Base-by-base conservation (phyloP, 1,284 basidiomycete species). In the Coniferiporia weirii region DNA sequence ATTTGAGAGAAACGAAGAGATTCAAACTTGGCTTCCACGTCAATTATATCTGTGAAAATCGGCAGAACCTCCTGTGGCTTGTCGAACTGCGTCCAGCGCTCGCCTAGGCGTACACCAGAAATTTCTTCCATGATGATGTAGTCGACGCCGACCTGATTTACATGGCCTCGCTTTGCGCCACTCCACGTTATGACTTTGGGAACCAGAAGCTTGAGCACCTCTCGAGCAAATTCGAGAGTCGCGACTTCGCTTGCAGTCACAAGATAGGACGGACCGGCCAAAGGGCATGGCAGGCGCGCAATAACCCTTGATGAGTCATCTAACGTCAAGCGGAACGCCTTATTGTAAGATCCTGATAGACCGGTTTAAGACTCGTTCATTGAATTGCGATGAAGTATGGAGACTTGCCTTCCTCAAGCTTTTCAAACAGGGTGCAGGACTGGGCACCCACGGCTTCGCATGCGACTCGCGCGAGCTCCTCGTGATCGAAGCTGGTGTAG, bases 231-330 rank as follows among this genome's bases (percentile, higher is more conserved):
- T 47, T 72, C 66, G 61, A 75, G 67, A 4, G 75, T 77, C 10
- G 75, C 75, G 15, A 75, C 72, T 62, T 76, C 75, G 65, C 73
- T 75, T 1, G 75, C 72, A 6, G 70, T 75, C 12, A 65, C 64
- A 47, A 70, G 61, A 56, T 68, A 67, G 3, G 69, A 55, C 20
- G 72, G 70, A 7, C 70, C 70, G 15, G 69, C 70, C 19, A 72
- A 46, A 19, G 67, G 62, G 43, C 56, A 65, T 2, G 72, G 72
- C 34, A 75, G 59, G 17, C 70, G 67, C 12, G 68, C 72, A 56
- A 76, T 66, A 19, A 67, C 64, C 57, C 73, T 66, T 4, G 35
- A 51, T 7, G 64, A 64, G 54, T 71, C 71, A 60, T 72, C 66
- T 57, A 75, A 70, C 12, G 52, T 61, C 22, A 74, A 62, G 43